Evolutionary conservation across 768 basidiomycete genomes (phyloP).

Genomic region (Ramaria sp.): DNA sequence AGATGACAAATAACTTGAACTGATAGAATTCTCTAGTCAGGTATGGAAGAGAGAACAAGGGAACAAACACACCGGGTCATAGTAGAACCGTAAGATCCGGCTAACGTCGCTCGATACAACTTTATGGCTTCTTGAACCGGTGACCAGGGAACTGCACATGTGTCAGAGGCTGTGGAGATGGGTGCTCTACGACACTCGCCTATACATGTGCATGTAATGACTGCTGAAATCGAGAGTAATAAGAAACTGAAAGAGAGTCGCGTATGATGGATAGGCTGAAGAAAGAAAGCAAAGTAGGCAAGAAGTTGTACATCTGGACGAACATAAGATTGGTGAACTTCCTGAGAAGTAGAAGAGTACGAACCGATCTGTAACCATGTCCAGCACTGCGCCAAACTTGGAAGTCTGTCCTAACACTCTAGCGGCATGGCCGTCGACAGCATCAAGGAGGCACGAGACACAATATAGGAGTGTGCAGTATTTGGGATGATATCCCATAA

Average conservation of each 20-base stretch:
- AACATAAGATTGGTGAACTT: background rate
- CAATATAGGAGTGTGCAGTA: constrained; percentile 84
- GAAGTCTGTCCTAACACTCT: constrained; percentile 81
- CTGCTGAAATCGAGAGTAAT: constrained; percentile 96
- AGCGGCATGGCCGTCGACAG: constrained; percentile 89
- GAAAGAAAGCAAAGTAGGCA: constrained; percentile 91
- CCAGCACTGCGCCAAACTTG: constrained; percentile 94
- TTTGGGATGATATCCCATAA: constrained; percentile 92
- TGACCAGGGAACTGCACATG: constrained; percentile 70
- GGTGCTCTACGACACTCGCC: constrained; percentile 38
- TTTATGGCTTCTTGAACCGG: constrained; percentile 91
- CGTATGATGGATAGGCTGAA: constrained; percentile 76
- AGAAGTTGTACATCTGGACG: constrained; percentile 84
- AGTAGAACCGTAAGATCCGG: constrained; percentile 84
- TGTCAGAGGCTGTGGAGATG: background rate
- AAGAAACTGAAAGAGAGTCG: constrained; percentile 84
- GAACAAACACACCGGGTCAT: constrained; percentile 65
- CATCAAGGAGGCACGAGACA: constrained; percentile 88
- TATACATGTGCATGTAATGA: constrained; percentile 99
- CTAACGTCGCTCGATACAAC: constrained; percentile 86
- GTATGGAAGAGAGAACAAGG: no score
- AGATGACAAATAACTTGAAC: constrained; percentile 84
- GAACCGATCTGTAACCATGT: constrained; percentile 98
- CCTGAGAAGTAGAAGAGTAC: constrained; percentile 16
- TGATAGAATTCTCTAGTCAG: constrained; percentile 20